These are phyloP conservation scores for Botryotinia globosa DNA, from an alignment of 2,329 filamentous ascomycete species.

Conservation along the genomic window DNA sequence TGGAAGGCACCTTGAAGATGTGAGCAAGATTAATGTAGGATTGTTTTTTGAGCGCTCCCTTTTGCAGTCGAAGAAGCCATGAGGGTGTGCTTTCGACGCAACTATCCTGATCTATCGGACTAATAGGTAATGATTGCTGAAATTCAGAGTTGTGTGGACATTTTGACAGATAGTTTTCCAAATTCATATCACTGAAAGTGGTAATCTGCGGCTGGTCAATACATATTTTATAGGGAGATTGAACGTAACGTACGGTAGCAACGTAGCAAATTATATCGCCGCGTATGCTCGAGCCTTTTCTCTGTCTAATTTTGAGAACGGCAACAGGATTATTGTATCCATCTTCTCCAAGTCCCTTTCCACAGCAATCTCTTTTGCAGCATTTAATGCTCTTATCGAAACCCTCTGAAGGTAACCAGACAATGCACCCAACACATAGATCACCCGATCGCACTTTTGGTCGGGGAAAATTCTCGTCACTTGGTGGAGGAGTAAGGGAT, in stretches of 20 bases:
- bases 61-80: slow-evolving; percentile 23
- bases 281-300: slow-evolving; percentile 16
- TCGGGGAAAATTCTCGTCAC: slow-evolving; percentile 7
- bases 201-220: slow-evolving; percentile 21
- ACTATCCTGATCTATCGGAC: slow-evolving; percentile 14
- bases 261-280: slow-evolving; percentile 29
- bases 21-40: slow-evolving; percentile 27
- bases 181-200: slow-evolving; percentile 22
- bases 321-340: slow-evolving; percentile 27
- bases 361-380: slow-evolving; percentile 19
- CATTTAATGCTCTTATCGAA: slow-evolving; percentile 21
- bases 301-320: slow-evolving; percentile 24
- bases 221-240: background rate
- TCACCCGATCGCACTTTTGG: slow-evolving; percentile 20
- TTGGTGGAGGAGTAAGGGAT: background rate
- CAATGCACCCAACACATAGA: slow-evolving; percentile 27
- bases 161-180: slow-evolving; percentile 21
- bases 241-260: slow-evolving; percentile 20
- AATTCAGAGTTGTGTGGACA: slow-evolving; percentile 10
- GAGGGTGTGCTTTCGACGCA: slow-evolving; percentile 6
- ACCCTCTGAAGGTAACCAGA: slow-evolving; percentile 24
- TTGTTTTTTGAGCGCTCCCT: slow-evolving; percentile 24
- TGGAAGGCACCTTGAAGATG: slow-evolving; percentile 21
- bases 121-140: slow-evolving; percentile 23
- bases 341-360: slow-evolving; percentile 21